These are phyloP conservation scores for Sporothrix variecibatus DNA, from an alignment of 2,329 filamentous ascomycete species.

Conservation along the genomic window DNA sequence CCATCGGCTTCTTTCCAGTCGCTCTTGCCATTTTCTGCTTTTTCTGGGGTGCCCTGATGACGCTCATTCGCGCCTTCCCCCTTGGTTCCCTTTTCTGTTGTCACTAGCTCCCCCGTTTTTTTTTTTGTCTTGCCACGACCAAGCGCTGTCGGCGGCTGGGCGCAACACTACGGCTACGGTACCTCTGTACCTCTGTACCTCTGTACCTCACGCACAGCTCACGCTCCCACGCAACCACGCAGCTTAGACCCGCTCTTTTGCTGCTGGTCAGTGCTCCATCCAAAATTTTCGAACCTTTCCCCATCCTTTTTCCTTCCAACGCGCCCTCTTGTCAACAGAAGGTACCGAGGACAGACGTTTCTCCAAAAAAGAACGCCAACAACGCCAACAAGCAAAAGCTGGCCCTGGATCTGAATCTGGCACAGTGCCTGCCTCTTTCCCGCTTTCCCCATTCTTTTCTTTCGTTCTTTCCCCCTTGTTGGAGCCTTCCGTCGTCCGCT, in stretches of 20 bases:
- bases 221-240: not conserved
- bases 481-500: not conserved
- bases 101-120: not conserved
- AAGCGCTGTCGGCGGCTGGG: slow-evolving; percentile 13
- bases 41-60: slow-evolving; percentile 3
- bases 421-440: not conserved
- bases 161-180: no score
- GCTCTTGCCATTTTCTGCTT: not conserved
- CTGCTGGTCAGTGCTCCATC: slow-evolving; percentile 17
- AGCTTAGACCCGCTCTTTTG: not conserved
- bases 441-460: not conserved
- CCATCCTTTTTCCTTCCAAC: slow-evolving; percentile 10
- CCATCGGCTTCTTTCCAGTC: not conserved
- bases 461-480: not conserved
- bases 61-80: slow-evolving; percentile 16
- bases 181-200: not conserved
- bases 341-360: not conserved
- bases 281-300: slow-evolving; percentile 13
- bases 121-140: slow-evolving; percentile 11
- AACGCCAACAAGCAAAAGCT: not conserved
- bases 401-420: slow-evolving; percentile 6
- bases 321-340: not conserved
- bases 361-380: not conserved
- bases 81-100: not conserved
- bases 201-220: not conserved